These are phyloP conservation scores for Magnolia kwangsiensis DNA, from an alignment of 164 flowering plant genomes.

Conservation along the genomic window DNA sequence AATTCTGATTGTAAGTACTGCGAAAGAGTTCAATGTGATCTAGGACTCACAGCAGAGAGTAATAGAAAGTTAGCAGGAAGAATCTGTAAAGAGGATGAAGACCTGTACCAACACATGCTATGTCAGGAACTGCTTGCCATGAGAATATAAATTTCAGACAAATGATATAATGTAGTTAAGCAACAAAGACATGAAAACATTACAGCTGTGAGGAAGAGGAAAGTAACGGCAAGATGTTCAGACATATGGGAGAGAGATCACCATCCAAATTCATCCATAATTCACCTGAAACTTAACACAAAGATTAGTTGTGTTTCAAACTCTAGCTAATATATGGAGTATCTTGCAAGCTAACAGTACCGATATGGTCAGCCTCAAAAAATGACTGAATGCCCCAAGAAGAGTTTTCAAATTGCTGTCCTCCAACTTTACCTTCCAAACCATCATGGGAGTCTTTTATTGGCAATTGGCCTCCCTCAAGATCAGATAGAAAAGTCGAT, in stretches of 20 bases:
- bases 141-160: not conserved
- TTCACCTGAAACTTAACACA: constrained; percentile 49
- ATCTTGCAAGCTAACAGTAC: not conserved
- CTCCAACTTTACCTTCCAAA: constrained; percentile 51
- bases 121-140: not conserved
- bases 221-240: constrained; percentile 68
- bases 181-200: constrained; percentile 11
- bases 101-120: constrained; percentile 35
- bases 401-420: not conserved
- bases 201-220: constrained; percentile 45
- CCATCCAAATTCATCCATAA: constrained; percentile 94
- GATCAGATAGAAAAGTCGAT: constrained; percentile 61
- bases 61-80: constrained; percentile 69
- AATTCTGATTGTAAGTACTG: not conserved
- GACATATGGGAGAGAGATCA: constrained; percentile 74
- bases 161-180: not conserved
- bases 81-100: constrained; percentile 46
- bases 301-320: constrained; percentile 1
- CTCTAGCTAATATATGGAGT: not conserved
- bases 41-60: constrained; percentile 55
- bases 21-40: constrained; percentile 2
- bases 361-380: not conserved
- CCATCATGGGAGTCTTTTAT: constrained; percentile 35
- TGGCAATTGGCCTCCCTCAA: constrained; percentile 54
- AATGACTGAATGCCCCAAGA: not conserved